Evolutionary conservation across 2,329 filamentous ascomycete genomes (phyloP).

Genomic region (Cladosporium sp.): DNA sequence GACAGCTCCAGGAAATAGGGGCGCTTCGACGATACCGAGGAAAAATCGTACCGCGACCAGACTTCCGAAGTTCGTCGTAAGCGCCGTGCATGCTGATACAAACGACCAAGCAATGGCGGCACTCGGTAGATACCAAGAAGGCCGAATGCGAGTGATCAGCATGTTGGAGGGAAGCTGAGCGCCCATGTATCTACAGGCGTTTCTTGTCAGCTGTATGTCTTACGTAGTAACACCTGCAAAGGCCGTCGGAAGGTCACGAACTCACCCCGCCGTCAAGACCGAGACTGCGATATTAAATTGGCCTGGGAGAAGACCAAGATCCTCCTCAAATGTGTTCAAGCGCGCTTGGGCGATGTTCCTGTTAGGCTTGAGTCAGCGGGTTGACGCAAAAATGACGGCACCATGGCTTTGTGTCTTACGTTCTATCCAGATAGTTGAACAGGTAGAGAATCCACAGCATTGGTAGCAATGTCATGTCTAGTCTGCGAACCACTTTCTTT

Average conservation of each 20-base stretch:
- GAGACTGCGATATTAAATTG: constrained; percentile 54
- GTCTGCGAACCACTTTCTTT: constrained; percentile 1
- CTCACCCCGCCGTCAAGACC: constrained; percentile 32
- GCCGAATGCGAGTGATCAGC: constrained; percentile 41
- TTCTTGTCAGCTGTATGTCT: no score
- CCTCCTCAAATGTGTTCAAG: constrained; percentile 44
- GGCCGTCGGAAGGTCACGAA: no score
- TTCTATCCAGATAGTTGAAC: no score
- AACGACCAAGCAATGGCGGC: constrained; percentile 30
- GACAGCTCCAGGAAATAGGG: not conserved
- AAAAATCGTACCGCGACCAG: constrained; percentile 21
- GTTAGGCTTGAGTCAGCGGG: not conserved
- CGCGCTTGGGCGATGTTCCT: constrained; percentile 7
- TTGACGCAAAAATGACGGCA: no score
- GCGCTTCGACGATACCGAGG: constrained; percentile 3
- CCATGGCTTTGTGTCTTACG: no score
- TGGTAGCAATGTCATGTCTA: constrained; percentile 8
- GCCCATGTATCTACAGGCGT: constrained; percentile 37
- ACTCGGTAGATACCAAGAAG: constrained; percentile 37
- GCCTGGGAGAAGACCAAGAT: constrained; percentile 51
- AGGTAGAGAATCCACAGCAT: constrained; percentile 1
- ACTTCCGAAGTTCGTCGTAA: constrained; percentile 22
- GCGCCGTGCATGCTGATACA: constrained; percentile 19
- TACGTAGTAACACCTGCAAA: no score
- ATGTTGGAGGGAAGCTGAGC: constrained; percentile 41